Percentiles rank a stretch among this genome's conserved stretches.
Evolutionary conservation across 2,329 filamentous ascomycete species (phyloP).

Genomic region (Ceratocystis smalleyi): DNA sequence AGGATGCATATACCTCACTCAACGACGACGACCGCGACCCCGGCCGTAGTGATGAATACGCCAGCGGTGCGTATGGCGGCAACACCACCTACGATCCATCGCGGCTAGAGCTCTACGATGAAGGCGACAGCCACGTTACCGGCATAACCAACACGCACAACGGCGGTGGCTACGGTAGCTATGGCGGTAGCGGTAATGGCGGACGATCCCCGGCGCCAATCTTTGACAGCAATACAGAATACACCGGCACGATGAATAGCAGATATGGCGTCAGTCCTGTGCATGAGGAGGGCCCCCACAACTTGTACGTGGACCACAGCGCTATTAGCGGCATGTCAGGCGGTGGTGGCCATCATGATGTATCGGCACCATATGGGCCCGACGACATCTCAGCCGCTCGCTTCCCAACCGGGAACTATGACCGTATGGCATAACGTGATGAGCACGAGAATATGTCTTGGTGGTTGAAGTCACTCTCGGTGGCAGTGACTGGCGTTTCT

Average conservation of each 20-base stretch:
- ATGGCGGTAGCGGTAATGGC: neutral
- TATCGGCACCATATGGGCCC: slow-evolving; percentile 13
- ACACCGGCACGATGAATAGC: slow-evolving; percentile 21
- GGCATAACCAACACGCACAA: slow-evolving; percentile 24
- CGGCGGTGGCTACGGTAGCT: slow-evolving; percentile 14
- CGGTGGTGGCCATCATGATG: neutral
- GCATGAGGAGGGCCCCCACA: slow-evolving; percentile 8
- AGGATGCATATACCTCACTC: slow-evolving; percentile 49
- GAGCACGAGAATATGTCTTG: too few species aligned
- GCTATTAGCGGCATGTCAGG: too few species aligned
- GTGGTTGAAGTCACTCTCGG: too few species aligned
- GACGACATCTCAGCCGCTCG: slow-evolving; percentile 15
- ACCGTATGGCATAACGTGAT: slow-evolving; percentile 24
- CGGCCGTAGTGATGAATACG: slow-evolving; percentile 23
- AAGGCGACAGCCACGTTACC: slow-evolving; percentile 25
- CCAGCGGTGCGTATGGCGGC: slow-evolving; percentile 25
- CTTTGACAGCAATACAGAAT: slow-evolving; percentile 38
- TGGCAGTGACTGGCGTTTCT: too few species aligned
- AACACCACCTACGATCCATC: slow-evolving; percentile 26
- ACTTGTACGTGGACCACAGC: slow-evolving; percentile 3
- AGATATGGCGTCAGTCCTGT: slow-evolving; percentile 14
- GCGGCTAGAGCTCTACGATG: slow-evolving; percentile 23
- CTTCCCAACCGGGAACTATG: slow-evolving; percentile 44
- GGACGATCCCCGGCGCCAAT: slow-evolving; percentile 17
- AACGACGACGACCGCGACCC: slow-evolving; percentile 39